Evolutionary conservation across 2,329 filamentous ascomycete species (phyloP).

Genomic region (Akanthomyces uredinophilus): DNA sequence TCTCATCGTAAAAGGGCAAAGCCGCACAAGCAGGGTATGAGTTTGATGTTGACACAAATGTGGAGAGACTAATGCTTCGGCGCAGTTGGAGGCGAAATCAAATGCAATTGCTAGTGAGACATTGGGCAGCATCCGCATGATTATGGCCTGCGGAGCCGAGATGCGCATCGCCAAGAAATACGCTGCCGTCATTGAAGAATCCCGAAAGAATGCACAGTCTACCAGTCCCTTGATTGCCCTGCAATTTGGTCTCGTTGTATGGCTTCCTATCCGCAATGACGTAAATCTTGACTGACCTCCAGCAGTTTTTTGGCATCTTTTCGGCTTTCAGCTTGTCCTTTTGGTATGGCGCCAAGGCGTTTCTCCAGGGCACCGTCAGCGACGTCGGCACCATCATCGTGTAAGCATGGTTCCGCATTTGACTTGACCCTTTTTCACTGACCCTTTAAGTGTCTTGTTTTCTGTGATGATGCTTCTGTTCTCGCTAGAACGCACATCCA

Average conservation of each 20-base stretch:
- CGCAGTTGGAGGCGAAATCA: conserved; percentile 49
- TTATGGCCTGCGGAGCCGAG: conserved; percentile 59
- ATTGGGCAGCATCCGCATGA: conserved; percentile 55
- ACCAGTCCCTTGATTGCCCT: conserved; percentile 46
- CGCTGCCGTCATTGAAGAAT: conserved; percentile 49
- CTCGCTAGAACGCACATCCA: conserved; percentile 52
- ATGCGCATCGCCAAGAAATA: conserved; percentile 49
- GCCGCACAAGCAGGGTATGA: conserved; percentile 36
- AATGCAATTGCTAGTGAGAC: conserved; percentile 57
- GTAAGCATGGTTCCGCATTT: conserved; percentile 30
- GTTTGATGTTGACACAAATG: too few relatives aligned
- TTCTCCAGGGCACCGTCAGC: conserved; percentile 39
- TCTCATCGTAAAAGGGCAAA: conserved; percentile 49
- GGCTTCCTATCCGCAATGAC: conserved; percentile 17
- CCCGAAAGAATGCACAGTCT: conserved; percentile 43
- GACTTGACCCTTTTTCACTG: background rate
- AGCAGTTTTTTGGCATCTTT: conserved; percentile 49
- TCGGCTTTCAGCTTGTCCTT: conserved; percentile 53
- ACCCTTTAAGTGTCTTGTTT: conserved; percentile 40
- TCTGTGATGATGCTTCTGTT: conserved; percentile 55
- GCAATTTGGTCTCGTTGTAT: conserved; percentile 48
- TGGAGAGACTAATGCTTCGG: conserved; percentile 12
- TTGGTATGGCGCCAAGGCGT: conserved; percentile 56
- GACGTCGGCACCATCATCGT: conserved; percentile 51
- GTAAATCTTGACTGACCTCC: background rate